These are phyloP conservation scores for Theileria sp. DNA, from an alignment of 169 alveolate genomes.

Conservation along the genomic window DNA sequence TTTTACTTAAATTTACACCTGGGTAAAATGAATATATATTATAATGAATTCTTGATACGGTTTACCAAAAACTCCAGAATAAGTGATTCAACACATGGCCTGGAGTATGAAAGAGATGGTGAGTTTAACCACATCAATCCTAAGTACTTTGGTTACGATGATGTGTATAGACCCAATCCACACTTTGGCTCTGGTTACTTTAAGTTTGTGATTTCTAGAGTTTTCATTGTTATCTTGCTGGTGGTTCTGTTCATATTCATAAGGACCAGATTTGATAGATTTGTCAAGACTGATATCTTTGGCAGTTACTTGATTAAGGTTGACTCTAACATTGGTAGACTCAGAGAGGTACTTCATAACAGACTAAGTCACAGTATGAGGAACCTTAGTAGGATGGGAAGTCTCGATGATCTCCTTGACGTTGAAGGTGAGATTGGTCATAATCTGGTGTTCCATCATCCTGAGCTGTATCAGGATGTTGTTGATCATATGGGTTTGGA, in stretches of 20 bases:
- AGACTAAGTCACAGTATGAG: not conserved
- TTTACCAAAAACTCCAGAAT: not conserved
- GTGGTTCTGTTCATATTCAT: conserved; percentile 4
- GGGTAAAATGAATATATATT: too few relatives aligned
- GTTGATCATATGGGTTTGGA: not conserved
- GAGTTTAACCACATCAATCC: not conserved
- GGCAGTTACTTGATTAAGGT: not conserved
- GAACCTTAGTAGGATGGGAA: not conserved
- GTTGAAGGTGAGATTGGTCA: not conserved
- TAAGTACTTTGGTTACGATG: not conserved
- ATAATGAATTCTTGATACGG: not conserved
- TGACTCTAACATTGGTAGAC: not conserved
- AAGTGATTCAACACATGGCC: not conserved
- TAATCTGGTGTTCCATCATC: not conserved
- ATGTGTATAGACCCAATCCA: not conserved
- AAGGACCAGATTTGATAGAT: not conserved
- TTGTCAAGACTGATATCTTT: not conserved
- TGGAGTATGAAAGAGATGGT: not conserved
- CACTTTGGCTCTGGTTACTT: not conserved
- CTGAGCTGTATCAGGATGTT: not conserved
- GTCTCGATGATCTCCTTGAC: not conserved
- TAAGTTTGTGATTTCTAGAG: not conserved
- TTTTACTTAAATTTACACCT: too few relatives aligned
- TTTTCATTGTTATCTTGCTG: not conserved
- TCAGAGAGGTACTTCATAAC: not conserved